Percentiles rank a stretch among this genome's conserved stretches.
These are phyloP conservation scores for Sisymbrium irio DNA, from an alignment of 345 rosid species.

Conservation along the genomic window DNA sequence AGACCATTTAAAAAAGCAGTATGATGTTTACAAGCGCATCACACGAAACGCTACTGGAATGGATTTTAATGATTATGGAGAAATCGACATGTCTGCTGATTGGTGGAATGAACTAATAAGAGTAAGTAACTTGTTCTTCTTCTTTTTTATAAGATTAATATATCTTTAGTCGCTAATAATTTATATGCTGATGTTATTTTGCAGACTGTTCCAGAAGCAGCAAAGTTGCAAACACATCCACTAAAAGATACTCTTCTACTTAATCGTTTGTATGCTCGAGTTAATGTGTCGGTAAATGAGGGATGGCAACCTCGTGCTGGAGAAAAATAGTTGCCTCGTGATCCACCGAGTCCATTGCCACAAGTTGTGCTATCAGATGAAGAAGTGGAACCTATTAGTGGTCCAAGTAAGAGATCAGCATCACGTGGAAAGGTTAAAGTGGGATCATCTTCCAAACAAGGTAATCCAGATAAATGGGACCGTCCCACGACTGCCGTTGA, in stretches of 20 bases:
- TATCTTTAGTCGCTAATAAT: neutral
- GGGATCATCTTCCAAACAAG: neutral
- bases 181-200: neutral
- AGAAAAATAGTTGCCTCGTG: neutral
- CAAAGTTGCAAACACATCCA: neutral
- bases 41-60: neutral
- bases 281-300: neutral
- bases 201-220: neutral
- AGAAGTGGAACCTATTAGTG: neutral
- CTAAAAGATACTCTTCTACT: neutral
- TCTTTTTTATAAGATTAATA: no score
- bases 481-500: neutral
- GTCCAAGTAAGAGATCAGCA: neutral
- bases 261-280: neutral
- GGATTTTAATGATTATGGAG: neutral
- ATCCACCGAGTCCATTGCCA: neutral
- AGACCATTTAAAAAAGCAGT: neutral
- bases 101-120: neutral
- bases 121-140: neutral
- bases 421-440: neutral
- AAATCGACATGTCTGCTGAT: neutral
- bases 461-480: neutral
- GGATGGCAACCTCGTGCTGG: constrained; percentile 6
- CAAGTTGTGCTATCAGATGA: neutral
- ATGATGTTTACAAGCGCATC: neutral